Percentiles rank a stretch among this genome's conserved stretches.
Evolutionary conservation across 768 basidiomycete species (phyloP).

Genomic region (Cubamyces lactineus): DNA sequence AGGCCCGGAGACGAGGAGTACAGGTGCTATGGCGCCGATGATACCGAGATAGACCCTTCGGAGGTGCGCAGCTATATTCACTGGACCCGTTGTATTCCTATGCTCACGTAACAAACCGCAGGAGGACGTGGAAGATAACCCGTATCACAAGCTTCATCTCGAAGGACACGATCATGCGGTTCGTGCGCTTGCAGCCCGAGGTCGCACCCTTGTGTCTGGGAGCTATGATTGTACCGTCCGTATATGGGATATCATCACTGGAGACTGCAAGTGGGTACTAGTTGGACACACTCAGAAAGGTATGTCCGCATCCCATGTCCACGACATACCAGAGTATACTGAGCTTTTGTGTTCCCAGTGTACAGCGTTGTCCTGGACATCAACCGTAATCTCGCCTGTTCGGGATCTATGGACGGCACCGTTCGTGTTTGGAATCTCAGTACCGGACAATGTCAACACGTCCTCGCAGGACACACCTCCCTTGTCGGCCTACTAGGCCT

Average conservation of each 20-base stretch:
- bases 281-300: conserved; percentile 93
- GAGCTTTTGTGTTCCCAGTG: conserved; percentile 50
- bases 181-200: conserved; percentile 88
- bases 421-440: conserved; percentile 93
- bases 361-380: conserved; percentile 95
- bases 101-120: conserved; percentile 27
- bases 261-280: conserved; percentile 77
- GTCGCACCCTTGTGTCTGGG: conserved; percentile 88
- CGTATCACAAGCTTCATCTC: conserved; percentile 84
- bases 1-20: conserved; percentile 77
- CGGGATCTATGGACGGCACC: conserved; percentile 97
- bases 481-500: conserved; percentile 92
- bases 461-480: conserved; percentile 89
- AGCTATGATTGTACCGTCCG: conserved; percentile 96
- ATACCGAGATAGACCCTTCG: conserved; percentile 61
- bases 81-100: background rate
- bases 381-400: conserved; percentile 86
- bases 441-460: conserved; percentile 78
- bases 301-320: conserved; percentile 34
- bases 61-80: conserved; percentile 36
- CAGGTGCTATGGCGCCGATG: conserved; percentile 63
- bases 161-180: conserved; percentile 93
- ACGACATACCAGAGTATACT: background rate
- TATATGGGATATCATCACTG: conserved; percentile 92
- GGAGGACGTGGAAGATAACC: conserved; percentile 79